Evolutionary conservation across 345 rosid species (phyloP), one percentile per base, ranked within the genome.

Genomic region (Stellera chamaejasme): DNA sequence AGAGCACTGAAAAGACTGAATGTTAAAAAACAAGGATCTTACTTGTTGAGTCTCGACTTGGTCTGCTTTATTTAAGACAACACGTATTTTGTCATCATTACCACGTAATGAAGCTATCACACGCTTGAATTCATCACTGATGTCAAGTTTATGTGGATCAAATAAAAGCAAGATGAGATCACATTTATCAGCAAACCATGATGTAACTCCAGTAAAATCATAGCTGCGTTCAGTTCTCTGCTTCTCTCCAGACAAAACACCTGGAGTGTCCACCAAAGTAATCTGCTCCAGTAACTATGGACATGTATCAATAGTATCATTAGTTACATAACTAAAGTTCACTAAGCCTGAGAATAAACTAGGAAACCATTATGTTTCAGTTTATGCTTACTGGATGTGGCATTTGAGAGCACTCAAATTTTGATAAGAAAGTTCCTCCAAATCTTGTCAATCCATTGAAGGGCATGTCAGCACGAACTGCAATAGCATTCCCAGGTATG

Each of bases 161-260:
- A 93, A 93, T 50, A 93, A 74, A 66, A 93, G 97, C 50, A 93
- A 84, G 67, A 93, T 93, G 71, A 90, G 75, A 65, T 93, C 99
- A 44, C 95, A 83, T 69, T 93, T 93, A 45, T 97, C 83, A 54
- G 99, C 97, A 68, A 87, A 93, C 99, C 97, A 93, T 25, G 99
- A 87, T 56, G 83, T 89, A 32, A 77, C 87, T 27, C 96, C 99
- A 7, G 97, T 93, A 66, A 89, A 93, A 57, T 89, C 96, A 61
- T 89, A 89, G 61, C 87, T 79, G 14, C 97, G 60, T n/a, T 83
- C 96, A 23, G 90, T 85, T 57, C 96, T 63, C 74, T 89, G 97
- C 60, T 93, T 93, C 71, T 93, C 96, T 59, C 97, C 96, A 3
- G 97, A 89, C 47, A 93, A 72, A 71, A 87, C 97, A 57, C 97